Conservation (phyloP, 345 rosid genomes). For the Dipteronia sinensis region DNA sequence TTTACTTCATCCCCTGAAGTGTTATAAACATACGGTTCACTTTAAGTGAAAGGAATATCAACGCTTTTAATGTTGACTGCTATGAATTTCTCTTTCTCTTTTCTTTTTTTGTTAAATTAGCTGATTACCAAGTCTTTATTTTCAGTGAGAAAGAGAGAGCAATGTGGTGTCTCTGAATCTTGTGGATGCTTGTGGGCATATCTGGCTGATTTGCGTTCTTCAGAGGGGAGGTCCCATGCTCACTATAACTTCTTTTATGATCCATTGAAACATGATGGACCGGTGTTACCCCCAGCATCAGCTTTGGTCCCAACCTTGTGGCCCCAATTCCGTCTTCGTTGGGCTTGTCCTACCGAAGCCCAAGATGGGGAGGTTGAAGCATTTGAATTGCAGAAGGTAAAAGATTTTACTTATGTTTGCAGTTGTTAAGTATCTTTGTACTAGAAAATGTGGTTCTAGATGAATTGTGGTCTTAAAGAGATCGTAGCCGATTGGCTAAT, state of each 20-base stretch:
- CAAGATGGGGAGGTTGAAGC: slow-evolving; percentile 70
- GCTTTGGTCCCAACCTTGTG: slow-evolving; percentile 95
- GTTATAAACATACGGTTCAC: background rate
- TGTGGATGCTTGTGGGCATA: slow-evolving; percentile 95
- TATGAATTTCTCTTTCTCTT: background rate
- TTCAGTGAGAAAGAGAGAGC: slow-evolving; percentile 94
- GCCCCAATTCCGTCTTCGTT: slow-evolving; percentile 98
- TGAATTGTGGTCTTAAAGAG: background rate
- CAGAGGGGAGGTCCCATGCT: slow-evolving; percentile 56
- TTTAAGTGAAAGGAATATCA: background rate
- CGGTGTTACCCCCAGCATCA: slow-evolving; percentile 91
- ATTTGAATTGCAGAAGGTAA: slow-evolving; percentile 76
- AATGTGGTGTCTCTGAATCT: slow-evolving; percentile 57
- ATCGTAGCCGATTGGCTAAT: background rate
- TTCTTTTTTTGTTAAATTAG: background rate
- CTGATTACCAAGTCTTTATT: slow-evolving; percentile 10
- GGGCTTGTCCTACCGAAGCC: slow-evolving; percentile 95
- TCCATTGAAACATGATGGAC: slow-evolving; percentile 53
- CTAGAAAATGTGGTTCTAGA: background rate
- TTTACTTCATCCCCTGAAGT: background rate
- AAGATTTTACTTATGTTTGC: slow-evolving; percentile 11
- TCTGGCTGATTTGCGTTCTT: slow-evolving; percentile 72
- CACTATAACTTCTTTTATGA: slow-evolving; percentile 85
- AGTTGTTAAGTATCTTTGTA: background rate
- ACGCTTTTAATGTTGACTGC: background rate